phyloP scores from a whole-genome alignment of 2,329 filamentous ascomycete genomes.

The Periglandula ipomoeae region DNA sequence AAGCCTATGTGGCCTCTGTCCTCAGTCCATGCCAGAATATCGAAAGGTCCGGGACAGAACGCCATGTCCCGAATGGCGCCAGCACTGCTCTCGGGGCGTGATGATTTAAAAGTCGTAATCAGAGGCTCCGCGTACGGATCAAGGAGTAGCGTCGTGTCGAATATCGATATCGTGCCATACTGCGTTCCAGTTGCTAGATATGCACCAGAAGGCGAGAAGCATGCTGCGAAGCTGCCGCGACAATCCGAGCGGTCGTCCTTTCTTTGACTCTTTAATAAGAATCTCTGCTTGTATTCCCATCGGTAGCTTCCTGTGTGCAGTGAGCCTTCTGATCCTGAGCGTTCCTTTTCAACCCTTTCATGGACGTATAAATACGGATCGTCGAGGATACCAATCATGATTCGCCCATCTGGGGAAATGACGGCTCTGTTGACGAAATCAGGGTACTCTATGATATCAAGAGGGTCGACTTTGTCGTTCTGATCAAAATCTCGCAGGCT shows the following conservation, averaged over 20 bases:
- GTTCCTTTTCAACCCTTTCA: slow-evolving; percentile 36
- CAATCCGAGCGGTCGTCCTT: slow-evolving; percentile 44
- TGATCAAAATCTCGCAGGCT: slow-evolving; percentile 53
- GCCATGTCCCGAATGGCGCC: slow-evolving; percentile 86
- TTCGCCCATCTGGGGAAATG: slow-evolving; percentile 79
- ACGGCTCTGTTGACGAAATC: slow-evolving; percentile 88
- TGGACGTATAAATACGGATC: slow-evolving; percentile 83
- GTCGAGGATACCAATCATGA: slow-evolving; percentile 80
- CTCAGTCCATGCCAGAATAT: slow-evolving; percentile 90
- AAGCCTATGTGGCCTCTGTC: slow-evolving; percentile 69
- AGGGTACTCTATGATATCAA: slow-evolving; percentile 65
- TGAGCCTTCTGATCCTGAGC: slow-evolving; percentile 13
- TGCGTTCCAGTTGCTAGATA: slow-evolving; percentile 72
- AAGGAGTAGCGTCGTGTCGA: slow-evolving; percentile 46
- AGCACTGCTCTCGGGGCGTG: slow-evolving; percentile 56
- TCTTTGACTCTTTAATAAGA: slow-evolving; percentile 50
- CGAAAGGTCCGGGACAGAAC: slow-evolving; percentile 83
- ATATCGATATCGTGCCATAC: slow-evolving; percentile 69
- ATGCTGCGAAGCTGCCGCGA: slow-evolving; percentile 66
- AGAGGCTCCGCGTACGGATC: slow-evolving; percentile 47
- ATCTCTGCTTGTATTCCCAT: slow-evolving; percentile 42
- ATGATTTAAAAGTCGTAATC: slow-evolving; percentile 68
- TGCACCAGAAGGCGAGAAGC: slow-evolving; percentile 62
- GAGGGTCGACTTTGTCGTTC: slow-evolving; percentile 39
- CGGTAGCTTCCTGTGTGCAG: slow-evolving; percentile 25